Conservation (phyloP, 2,329 filamentous ascomycete genomes). For the Cladosporium sp. region DNA sequence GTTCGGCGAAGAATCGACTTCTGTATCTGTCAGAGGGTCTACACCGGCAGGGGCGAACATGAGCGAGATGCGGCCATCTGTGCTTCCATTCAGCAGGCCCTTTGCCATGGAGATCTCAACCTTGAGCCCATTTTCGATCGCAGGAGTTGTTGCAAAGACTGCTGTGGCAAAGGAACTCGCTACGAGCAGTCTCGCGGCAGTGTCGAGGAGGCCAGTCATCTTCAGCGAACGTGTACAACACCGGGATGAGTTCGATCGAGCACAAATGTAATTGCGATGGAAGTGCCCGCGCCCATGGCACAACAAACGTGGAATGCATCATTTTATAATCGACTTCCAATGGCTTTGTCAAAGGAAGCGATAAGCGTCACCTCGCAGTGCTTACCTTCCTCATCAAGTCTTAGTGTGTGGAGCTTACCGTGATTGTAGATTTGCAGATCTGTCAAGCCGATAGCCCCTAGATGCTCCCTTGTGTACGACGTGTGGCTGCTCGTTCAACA, state of each 20-base stretch:
- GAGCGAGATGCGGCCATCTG: constrained; percentile 31
- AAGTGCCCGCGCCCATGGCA: too few relatives aligned
- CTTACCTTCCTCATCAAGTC: constrained; percentile 3
- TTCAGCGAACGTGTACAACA: too few relatives aligned
- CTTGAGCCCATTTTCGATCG: constrained; percentile 9
- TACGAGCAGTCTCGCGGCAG: not conserved
- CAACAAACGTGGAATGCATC: too few relatives aligned
- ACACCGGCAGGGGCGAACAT: constrained; percentile 33
- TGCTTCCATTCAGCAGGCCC: constrained; percentile 26
- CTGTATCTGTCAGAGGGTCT: constrained; percentile 34
- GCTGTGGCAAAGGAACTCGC: not conserved
- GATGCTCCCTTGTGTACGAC: too few relatives aligned
- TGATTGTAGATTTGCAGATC: not conserved
- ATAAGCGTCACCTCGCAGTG: not conserved
- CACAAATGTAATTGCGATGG: too few relatives aligned
- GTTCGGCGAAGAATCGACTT: constrained; percentile 33
- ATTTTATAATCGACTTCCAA: not conserved
- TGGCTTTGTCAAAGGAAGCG: not conserved
- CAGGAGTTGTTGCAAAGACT: not conserved
- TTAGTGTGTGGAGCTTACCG: not conserved
- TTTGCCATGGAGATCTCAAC: constrained; percentile 28
- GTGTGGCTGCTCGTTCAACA: not conserved
- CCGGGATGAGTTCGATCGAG: too few relatives aligned
- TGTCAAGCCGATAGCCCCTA: not conserved
- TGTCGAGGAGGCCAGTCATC: not conserved